Conservation (phyloP, 441 rosid genomes). For the Syzygium malaccense region DNA sequence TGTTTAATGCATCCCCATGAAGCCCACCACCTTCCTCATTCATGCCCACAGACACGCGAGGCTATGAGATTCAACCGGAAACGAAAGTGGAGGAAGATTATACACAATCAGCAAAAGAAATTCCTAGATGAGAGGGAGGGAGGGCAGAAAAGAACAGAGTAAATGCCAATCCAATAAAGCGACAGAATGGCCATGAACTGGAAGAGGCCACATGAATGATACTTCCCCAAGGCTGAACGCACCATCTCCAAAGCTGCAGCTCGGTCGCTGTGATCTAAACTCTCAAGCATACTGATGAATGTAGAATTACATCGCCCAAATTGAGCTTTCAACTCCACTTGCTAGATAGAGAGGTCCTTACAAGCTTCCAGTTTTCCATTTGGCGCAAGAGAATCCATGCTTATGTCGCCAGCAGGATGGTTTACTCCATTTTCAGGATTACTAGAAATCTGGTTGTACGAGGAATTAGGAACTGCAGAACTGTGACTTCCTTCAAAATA, state of each 20-base stretch:
- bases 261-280: not conserved
- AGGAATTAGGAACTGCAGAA: constrained; percentile 48
- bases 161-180: not conserved
- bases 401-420: constrained; percentile 32
- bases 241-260: not conserved
- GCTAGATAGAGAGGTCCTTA: constrained; percentile 58
- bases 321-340: constrained; percentile 15
- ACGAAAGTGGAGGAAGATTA: constrained; percentile 21
- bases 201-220: not conserved
- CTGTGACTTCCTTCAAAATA: constrained; percentile 71
- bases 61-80: constrained; percentile 12
- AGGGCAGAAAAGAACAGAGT: not conserved
- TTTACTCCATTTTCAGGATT: constrained; percentile 52
- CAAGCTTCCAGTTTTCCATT: constrained; percentile 78
- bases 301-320: not conserved
- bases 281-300: not conserved
- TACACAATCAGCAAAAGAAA: constrained; percentile 50
- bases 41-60: constrained; percentile 18
- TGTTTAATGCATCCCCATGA: constrained; percentile 15
- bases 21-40: constrained; percentile 13
- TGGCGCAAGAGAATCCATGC: constrained; percentile 30
- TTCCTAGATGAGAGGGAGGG: constrained; percentile 8
- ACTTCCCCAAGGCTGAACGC: not conserved
- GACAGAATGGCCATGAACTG: not conserved
- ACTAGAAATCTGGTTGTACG: constrained; percentile 30